Base-by-base conservation (phyloP, 768 basidiomycete genomes). In the Chalciporus piperatus region DNA sequence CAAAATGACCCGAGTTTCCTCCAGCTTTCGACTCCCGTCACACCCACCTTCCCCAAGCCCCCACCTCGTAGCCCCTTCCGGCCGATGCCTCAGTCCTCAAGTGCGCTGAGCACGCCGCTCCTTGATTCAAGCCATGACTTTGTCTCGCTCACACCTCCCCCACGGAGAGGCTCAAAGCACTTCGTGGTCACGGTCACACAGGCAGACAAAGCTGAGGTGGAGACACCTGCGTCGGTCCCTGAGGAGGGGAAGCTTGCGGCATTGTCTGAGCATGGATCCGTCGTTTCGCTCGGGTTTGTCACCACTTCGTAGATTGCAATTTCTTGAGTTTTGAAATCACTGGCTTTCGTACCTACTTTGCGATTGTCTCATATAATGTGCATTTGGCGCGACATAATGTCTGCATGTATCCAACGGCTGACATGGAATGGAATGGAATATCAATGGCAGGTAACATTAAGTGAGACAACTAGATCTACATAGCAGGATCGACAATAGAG, bases 1-100 rank as follows among this genome's bases (percentile, higher is more conserved):
- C 73, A 68, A 45, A 76, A 82, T 41, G 80, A 87, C 54, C 76
- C 80, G 25, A 82, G 79, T 61, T 89, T 89, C 61, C 70, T 88
- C 23, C 76, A 80, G 49, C 70, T 82, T 45, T 64, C 76, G 25
- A 76, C 78, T 2, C 78, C 82, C 1, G 68, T 72, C 19, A 71
- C 75, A 45, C 60, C 65, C 56, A 62, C 59, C 6, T 27, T 41
- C 22, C 57, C 63, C 40, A 58, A 55, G 46, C 52, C 57, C 42
- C 58, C 55, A 19, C 55, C 56, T 8, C 59, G 54, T 11, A 58
- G 41, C 22, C 61, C 65, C 14, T 60, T 59, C 23, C 67, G 61
- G n/a, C 59, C 64, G 3, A 48, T 57, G 11, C 70, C 71, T 9
- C 66, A 50, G 16, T 27, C 45, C 11, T 46, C 51, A 38, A 37